Evolutionary conservation across 768 basidiomycete genomes (phyloP).

Genomic region (Lepiota subincarnata): DNA sequence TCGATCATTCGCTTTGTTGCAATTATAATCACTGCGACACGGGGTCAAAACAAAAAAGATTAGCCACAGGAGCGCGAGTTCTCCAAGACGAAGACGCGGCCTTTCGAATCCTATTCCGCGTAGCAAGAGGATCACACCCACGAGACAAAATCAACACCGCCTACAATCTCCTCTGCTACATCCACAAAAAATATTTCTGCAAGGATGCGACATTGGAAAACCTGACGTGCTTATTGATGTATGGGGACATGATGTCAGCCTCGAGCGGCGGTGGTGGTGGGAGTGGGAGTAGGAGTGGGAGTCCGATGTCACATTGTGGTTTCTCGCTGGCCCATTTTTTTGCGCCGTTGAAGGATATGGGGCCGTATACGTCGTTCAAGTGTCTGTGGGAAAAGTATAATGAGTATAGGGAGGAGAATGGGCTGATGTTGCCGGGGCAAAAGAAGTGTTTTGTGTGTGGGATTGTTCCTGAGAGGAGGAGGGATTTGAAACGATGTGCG

Average conservation of each 20-base stretch:
- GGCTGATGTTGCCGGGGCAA: not conserved
- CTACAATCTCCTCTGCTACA: not conserved
- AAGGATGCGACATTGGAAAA: not conserved
- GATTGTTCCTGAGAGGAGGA: too few relatives aligned
- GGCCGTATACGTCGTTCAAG: not conserved
- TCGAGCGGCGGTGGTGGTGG: not conserved
- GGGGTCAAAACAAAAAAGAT: not conserved
- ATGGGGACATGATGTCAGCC: too few relatives aligned
- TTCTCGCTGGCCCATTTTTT: not conserved
- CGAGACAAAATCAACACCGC: not conserved
- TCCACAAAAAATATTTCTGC: not conserved
- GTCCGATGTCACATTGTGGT: not conserved
- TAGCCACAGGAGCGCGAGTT: not conserved
- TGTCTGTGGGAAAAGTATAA: not conserved
- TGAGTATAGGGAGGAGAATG: not conserved
- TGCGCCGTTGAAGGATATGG: not conserved
- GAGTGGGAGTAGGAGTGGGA: too few relatives aligned
- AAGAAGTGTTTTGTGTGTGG: too few relatives aligned
- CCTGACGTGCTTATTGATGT: too few relatives aligned
- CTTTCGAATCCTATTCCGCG: not conserved
- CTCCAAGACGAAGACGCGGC: not conserved
- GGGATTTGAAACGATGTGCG: not conserved
- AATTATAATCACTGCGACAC: too few relatives aligned
- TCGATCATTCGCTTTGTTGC: too few relatives aligned
- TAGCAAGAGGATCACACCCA: not conserved